phyloP scores from a whole-genome alignment of 2,329 filamentous ascomycete genomes.

The Oidium heveae region DNA sequence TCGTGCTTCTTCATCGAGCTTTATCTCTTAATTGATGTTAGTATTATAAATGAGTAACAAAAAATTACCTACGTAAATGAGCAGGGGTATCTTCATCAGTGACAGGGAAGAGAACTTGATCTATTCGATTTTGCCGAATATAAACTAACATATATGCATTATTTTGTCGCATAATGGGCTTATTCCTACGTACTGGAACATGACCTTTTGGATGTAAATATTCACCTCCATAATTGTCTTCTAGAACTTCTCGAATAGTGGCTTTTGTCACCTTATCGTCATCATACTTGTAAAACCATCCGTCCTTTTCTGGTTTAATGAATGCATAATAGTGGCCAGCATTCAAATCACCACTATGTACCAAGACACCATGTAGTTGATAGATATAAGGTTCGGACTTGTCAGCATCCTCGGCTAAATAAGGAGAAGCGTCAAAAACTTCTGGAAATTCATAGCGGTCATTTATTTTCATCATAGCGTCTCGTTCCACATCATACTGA shows the following conservation, averaged over 20 bases:
- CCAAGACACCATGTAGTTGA: slow-evolving; percentile 79
- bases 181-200: slow-evolving; percentile 12
- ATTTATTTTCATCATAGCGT: slow-evolving; percentile 98
- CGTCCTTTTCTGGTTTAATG: slow-evolving; percentile 76
- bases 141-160: slow-evolving; percentile 99
- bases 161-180: slow-evolving; percentile 36
- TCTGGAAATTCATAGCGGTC: slow-evolving; percentile 80
- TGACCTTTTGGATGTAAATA: slow-evolving; percentile 26
- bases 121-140: slow-evolving; percentile 65
- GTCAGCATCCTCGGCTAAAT: slow-evolving; percentile 66
- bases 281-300: slow-evolving; percentile 90
- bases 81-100: slow-evolving; percentile 53
- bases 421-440: slow-evolving; percentile 60
- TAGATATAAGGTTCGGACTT: slow-evolving; percentile 76
- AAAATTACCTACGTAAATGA: slow-evolving; percentile 40
- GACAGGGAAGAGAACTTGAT: slow-evolving; percentile 56
- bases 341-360: slow-evolving; percentile 90
- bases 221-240: slow-evolving; percentile 91
- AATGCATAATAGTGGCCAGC: slow-evolving; percentile 97
- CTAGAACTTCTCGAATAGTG: slow-evolving; percentile 70
- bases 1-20: slow-evolving; percentile 60
- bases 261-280: slow-evolving; percentile 93
- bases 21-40: slow-evolving; percentile 27
- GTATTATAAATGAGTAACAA: background rate
- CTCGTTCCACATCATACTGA: slow-evolving; percentile 86